These are phyloP conservation scores for Aureobasidium sp. DNA, from an alignment of 2,329 filamentous ascomycete genomes.

Conservation along the genomic window DNA sequence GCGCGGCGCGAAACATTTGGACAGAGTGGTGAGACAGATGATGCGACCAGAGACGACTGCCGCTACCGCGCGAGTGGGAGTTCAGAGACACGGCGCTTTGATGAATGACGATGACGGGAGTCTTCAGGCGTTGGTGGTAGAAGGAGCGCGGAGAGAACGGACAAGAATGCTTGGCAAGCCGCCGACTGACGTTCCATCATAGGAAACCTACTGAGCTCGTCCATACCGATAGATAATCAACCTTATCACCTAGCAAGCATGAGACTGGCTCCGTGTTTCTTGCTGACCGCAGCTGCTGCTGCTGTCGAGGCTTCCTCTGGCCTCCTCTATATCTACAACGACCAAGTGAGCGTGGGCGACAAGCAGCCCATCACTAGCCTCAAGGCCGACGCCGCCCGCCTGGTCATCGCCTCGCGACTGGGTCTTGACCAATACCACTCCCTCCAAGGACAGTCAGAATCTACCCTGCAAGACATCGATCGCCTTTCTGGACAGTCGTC, in stretches of 20 bases:
- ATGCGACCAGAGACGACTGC: neutral
- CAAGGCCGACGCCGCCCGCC: constrained; percentile 33
- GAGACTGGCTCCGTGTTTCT: constrained; percentile 34
- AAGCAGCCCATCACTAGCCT: constrained; percentile 37
- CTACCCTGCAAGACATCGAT: constrained; percentile 39
- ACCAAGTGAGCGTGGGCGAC: constrained; percentile 9
- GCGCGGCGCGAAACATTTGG: constrained; percentile 10
- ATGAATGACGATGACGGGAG: neutral
- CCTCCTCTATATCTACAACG: constrained; percentile 31
- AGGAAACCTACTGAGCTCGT: neutral
- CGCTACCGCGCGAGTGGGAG: neutral
- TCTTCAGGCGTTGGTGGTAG: neutral
- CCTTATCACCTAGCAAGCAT: constrained; percentile 26
- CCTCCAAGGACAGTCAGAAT: constrained; percentile 31
- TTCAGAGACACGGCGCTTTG: neutral
- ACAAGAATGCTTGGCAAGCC: neutral
- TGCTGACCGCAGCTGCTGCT: constrained; percentile 33
- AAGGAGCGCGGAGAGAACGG: neutral
- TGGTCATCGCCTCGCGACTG: constrained; percentile 43
- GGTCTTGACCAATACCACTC: constrained; percentile 42
- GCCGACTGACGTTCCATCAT: constrained; percentile 6
- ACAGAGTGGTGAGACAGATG: neutral
- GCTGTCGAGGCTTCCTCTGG: constrained; percentile 22
- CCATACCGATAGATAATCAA: neutral
- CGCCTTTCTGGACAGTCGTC: constrained; percentile 33